Base-by-base conservation (phyloP, 345 rosid genomes). In the Cardiospermum halicacabum region DNA sequence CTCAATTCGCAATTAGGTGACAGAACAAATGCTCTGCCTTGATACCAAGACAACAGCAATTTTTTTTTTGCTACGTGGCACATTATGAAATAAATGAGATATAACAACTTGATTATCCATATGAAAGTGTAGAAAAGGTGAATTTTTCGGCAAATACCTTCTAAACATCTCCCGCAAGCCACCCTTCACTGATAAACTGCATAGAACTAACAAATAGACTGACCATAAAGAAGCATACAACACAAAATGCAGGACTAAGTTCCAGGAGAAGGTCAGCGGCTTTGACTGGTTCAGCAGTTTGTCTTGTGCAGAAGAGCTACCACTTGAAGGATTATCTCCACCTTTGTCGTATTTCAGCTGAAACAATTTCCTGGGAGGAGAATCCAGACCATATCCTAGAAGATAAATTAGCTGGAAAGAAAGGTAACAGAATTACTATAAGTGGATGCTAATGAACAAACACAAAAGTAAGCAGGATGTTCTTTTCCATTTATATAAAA, bases 361-460 rank as follows among this genome's bases (percentile, higher is more conserved):
- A 72, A 85, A 87, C 73, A 89, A 59, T 74, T 94, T 94, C 67
- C 77, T 45, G 56, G 96, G 91, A 63, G 99, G 96, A 66, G 83
- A 78, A 89, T 94, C 96, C 39, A 75, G 87, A 74, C 99, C 99
- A 69, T 68, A 73, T 68, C 99, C 96, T 70, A 91, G 49, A 54
- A 94, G 55, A 58, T 89, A 71, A 64, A 84, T 78, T 62, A 91
- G 73, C 96, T 91, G 81, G 62, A 73, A 64, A 51, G 77, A 72
- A 72, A 56, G 39, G 27, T 59, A 70, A 69, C 31, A 32, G 50
- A 39, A 66, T 56, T 61, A 63, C 22, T 27, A 45, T 37, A 49
- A 3, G 50, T n/a, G 21, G 19, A 53, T 26, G 58, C 47, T 51
- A 24, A 50, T 18, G 15, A 22, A 39, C 50, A 19, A 22, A 39